Percentiles rank a stretch among this genome's conserved stretches.
Evolutionary conservation across 768 basidiomycete species (phyloP).

Genomic region (Peribolospora kevripleyi): DNA sequence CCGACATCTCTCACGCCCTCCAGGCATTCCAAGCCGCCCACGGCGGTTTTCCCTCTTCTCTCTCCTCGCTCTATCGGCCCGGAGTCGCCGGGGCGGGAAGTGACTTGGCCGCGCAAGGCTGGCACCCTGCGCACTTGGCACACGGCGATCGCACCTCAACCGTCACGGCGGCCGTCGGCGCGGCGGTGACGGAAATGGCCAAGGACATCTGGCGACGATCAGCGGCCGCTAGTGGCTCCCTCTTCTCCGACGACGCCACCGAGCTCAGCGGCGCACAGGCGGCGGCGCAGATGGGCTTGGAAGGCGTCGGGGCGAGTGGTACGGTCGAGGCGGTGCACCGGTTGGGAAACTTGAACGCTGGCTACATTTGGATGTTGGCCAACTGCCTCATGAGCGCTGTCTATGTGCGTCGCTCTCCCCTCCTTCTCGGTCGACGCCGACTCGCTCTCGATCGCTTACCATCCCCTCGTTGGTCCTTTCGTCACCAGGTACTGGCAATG

Average conservation of each 20-base stretch:
- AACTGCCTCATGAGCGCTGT: constrained; percentile 77
- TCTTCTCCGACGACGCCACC: constrained; percentile 3
- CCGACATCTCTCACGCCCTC: constrained; percentile 40
- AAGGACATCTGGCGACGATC: no score
- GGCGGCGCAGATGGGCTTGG: no score
- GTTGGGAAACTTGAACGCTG: constrained; percentile 37
- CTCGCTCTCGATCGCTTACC: no score
- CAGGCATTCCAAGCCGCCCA: constrained; percentile 6
- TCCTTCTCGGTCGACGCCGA: background rate
- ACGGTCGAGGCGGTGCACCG: background rate
- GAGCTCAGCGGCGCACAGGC: no score
- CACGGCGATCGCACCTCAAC: no score
- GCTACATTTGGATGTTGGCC: constrained; percentile 87
- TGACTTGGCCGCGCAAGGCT: constrained; percentile 11
- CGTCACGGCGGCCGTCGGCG: no score
- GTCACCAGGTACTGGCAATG: constrained; percentile 64
- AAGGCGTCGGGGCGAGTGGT: no score
- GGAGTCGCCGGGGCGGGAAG: constrained; percentile 12
- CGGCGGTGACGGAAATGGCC: no score
- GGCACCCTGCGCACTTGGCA: constrained; percentile 8
- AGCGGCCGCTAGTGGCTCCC: constrained; percentile 21
- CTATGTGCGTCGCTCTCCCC: constrained; percentile 36
- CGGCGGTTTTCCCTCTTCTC: no score
- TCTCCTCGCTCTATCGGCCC: background rate
- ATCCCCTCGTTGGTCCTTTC: background rate